Conservation (phyloP, 2,329 filamentous ascomycete species). For the Calonectria pteridis region DNA sequence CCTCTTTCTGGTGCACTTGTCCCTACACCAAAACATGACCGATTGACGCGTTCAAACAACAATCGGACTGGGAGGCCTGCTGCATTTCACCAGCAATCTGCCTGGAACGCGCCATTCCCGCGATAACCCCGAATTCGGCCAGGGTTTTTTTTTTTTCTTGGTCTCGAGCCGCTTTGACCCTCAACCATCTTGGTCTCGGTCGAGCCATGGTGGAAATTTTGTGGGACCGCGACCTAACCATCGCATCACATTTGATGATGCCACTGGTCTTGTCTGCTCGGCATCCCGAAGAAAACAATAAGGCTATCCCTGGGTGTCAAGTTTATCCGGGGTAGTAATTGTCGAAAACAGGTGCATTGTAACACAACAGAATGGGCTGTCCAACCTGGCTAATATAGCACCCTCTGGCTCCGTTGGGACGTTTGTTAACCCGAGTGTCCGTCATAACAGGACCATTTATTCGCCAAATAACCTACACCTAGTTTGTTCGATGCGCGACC, state of each 20-base stretch:
- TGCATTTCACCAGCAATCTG: not conserved
- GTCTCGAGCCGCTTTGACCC: not conserved
- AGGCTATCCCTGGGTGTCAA: not conserved
- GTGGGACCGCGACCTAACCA: not conserved
- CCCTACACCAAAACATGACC: not conserved
- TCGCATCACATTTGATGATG: not conserved
- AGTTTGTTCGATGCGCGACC: not conserved
- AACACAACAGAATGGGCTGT: not conserved
- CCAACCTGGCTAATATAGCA: not conserved
- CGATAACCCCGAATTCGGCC: not conserved
- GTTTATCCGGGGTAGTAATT: not conserved
- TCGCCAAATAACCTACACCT: not conserved
- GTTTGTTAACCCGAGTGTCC: not conserved
- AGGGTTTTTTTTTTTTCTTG: not conserved
- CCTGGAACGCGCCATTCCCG: not conserved
- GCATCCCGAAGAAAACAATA: not conserved
- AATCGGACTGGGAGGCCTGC: not conserved
- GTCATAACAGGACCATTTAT: not conserved
- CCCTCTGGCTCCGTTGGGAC: not conserved
- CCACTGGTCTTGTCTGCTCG: not conserved
- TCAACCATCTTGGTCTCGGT: not conserved
- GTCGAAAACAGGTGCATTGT: not conserved
- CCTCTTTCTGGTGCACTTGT: not conserved
- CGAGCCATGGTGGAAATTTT: not conserved
- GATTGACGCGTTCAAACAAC: not conserved